These are phyloP conservation scores for Paramecium tetraurelia DNA, from an alignment of 73 alveolate genomes.

Conservation along the genomic window DNA sequence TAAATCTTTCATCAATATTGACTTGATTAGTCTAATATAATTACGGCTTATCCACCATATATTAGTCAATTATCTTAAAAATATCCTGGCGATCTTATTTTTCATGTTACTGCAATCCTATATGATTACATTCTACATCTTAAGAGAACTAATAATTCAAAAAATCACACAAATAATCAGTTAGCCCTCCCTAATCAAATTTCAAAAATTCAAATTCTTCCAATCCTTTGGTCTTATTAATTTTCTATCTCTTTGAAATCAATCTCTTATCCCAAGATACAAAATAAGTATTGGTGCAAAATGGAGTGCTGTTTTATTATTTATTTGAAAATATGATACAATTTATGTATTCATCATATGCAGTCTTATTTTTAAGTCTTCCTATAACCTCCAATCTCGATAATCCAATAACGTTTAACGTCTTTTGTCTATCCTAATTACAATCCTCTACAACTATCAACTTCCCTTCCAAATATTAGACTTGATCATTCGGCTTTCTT, in stretches of 20 bases:
- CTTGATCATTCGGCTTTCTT: neutral
- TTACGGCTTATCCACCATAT: neutral
- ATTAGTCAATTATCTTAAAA: neutral
- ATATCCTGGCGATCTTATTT: neutral
- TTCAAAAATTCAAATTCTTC: neutral
- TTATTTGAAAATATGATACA: neutral
- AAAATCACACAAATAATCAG: neutral
- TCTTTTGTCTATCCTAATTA: neutral
- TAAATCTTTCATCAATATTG: neutral
- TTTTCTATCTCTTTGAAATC: neutral
- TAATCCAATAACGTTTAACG: neutral
- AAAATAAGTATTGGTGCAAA: neutral
- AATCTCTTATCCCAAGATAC: neutral
- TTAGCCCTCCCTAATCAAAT: neutral
- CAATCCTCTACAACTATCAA: neutral
- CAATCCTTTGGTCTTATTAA: neutral
- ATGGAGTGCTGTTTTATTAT: neutral
- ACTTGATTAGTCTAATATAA: neutral
- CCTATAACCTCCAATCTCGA: neutral
- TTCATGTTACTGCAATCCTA: neutral
- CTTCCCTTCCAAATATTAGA: neutral
- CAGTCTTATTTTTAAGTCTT: neutral
- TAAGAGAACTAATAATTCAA: neutral
- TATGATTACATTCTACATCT: neutral
- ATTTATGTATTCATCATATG: neutral